Percentiles rank a stretch among this genome's conserved stretches.
Conservation (phyloP, 345 rosid genomes). For the Gossypium longicalyx region DNA sequence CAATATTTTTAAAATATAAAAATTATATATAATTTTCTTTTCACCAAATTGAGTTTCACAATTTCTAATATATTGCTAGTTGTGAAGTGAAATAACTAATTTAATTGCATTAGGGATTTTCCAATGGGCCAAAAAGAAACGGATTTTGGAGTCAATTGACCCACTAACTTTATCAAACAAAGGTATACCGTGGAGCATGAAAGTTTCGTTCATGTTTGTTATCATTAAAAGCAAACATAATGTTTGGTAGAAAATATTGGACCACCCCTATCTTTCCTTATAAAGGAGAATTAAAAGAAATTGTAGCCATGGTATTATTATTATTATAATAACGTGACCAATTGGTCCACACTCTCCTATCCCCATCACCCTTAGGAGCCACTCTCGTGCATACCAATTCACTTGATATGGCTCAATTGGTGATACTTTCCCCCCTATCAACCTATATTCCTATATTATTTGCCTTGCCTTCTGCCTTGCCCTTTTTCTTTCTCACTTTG, state of each 20-base stretch:
- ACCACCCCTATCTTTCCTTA: not conserved
- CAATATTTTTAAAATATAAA: too few species aligned
- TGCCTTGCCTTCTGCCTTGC: not conserved
- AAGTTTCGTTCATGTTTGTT: not conserved
- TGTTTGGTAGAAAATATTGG: not conserved
- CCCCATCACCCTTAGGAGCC: not conserved
- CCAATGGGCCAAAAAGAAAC: not conserved
- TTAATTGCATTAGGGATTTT: not conserved
- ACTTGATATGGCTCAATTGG: not conserved
- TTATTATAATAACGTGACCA: not conserved
- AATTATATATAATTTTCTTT: too few species aligned
- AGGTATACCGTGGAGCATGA: not conserved
- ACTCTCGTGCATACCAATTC: not conserved
- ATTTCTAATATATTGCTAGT: too few species aligned
- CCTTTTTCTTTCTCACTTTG: not conserved
- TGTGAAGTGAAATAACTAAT: too few species aligned
- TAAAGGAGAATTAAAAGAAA: not conserved
- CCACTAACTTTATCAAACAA: conserved; percentile 2
- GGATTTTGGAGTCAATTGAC: not conserved
- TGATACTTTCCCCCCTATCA: not conserved
- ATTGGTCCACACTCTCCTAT: not conserved
- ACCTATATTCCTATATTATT: not conserved
- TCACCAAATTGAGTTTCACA: too few species aligned
- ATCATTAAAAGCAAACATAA: not conserved
- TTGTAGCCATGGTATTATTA: not conserved